Conservation (phyloP, 148 eudicot genomes). For the Diospyros lotus region DNA sequence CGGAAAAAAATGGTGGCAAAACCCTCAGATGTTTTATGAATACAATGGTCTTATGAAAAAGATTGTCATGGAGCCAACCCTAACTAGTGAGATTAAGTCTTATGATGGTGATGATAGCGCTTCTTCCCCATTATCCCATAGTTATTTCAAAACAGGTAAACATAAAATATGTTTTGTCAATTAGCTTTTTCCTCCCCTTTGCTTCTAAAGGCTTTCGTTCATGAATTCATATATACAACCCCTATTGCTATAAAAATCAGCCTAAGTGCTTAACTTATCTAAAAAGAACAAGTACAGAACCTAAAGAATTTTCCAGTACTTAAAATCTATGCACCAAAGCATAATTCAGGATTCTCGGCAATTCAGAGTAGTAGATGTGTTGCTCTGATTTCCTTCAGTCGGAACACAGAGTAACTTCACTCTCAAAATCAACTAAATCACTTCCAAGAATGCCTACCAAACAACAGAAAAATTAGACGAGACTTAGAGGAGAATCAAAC, state of each 20-base stretch:
- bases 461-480: background rate
- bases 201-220: no score
- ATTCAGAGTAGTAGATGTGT: background rate
- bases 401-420: background rate
- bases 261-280: background rate
- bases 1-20: no score
- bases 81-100: no score
- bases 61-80: no score
- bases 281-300: background rate
- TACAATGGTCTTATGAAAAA: no score
- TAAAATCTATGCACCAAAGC: background rate
- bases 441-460: slow-evolving; percentile 4
- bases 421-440: background rate
- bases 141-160: no score
- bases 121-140: no score
- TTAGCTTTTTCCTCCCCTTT: no score
- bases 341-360: background rate
- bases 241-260: background rate
- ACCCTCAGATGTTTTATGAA: no score
- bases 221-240: no score
- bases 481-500: slow-evolving; percentile 24
- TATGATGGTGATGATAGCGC: no score
- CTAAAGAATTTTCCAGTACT: background rate
- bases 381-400: background rate
- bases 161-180: no score